These are phyloP conservation scores for Martiniozyma abietophila DNA, from an alignment of 805 yeast genomes.

Conservation along the genomic window DNA sequence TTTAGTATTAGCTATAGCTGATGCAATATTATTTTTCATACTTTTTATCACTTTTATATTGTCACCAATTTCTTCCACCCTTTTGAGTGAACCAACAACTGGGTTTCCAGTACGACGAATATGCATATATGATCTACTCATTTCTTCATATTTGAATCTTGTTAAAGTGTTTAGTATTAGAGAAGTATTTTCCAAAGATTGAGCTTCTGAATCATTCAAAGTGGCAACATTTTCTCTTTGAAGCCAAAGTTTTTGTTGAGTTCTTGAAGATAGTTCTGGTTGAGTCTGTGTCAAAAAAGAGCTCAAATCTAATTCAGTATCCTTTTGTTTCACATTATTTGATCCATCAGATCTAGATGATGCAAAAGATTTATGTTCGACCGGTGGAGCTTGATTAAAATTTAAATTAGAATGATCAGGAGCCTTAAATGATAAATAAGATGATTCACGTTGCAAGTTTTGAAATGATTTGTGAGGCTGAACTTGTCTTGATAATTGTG, in stretches of 20 bases:
- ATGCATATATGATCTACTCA: constrained; percentile 63
- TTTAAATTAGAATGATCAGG: constrained; percentile 5
- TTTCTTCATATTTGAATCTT: constrained; percentile 69
- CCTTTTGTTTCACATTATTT: constrained; percentile 3
- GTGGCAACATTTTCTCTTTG: constrained; percentile 59
- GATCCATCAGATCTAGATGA: not conserved
- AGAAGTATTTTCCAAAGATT: constrained; percentile 19
- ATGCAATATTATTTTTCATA: too few relatives aligned
- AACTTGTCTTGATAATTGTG: not conserved
- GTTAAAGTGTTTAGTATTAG: constrained; percentile 31
- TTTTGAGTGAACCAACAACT: constrained; percentile 47
- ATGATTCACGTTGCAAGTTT: constrained; percentile 15
- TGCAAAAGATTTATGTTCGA: not conserved
- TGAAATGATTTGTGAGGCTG: constrained; percentile 3
- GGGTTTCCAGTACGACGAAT: constrained; percentile 68
- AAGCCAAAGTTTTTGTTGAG: constrained; percentile 78
- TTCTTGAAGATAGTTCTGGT: constrained; percentile 50
- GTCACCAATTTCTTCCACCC: constrained; percentile 28
- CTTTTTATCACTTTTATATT: constrained; percentile 1
- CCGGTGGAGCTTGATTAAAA: constrained; percentile 4
- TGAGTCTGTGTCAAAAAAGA: constrained; percentile 27
- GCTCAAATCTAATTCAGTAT: constrained; percentile 13
- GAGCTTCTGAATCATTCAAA: constrained; percentile 40
- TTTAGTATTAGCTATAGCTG: too few relatives aligned
- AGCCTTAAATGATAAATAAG: constrained; percentile 13